Evolutionary conservation across 2,329 filamentous ascomycete genomes (phyloP), one percentile per base, ranked within the genome.

Genomic region (Xenoacremonium recifei): DNA sequence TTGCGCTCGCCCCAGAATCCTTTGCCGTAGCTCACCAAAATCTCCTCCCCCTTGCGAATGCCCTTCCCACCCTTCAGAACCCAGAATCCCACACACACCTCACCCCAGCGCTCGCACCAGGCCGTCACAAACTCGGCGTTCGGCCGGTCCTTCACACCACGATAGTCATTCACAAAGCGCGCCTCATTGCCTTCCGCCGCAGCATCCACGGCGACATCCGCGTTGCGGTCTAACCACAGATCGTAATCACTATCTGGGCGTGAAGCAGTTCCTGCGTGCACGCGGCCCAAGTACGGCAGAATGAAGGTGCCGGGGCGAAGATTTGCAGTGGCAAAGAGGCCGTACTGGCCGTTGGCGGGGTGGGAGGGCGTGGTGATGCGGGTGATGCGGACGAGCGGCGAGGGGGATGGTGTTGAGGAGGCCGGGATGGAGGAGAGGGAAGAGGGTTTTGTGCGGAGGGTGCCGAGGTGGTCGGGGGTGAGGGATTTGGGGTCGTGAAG

Each of bases 141-240:
- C 1, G 77, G 68, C 44, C 71, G 62, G 36, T 64, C 67, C 11
- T 66, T 65, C 2, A 85, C 70, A 4, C 82, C 80, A 6, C 82
- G 69, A 53, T 80, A 86, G 61, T 86, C 82, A 55, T 86, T 86
- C 34, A 84, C 72, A 51, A 83, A 85, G 9, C 82, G 68, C 2
- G 77, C 81, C 64, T 86, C 82, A 54, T 84, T 85, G 10, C 82
- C 82, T 39, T 63, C 63, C 27, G 57, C 59, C 13, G 69, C 73
- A 4, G 82, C 82, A 53, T 86, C 82, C 4, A 85, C 75, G 3
- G 80, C 80, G 1, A 82, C 65, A 13, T 73, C 75, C 0, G 63
- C 69, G 16, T 75, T 79, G 16, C 72, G 68, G 61, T 82, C 79
- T 16, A 85, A 66, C 71, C 79, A 82, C 19, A 86, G 66, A 57